phyloP scores from a whole-genome alignment of 192 early-diverging fungal genomes.

The Gaertneriomyces semiglobifer region DNA sequence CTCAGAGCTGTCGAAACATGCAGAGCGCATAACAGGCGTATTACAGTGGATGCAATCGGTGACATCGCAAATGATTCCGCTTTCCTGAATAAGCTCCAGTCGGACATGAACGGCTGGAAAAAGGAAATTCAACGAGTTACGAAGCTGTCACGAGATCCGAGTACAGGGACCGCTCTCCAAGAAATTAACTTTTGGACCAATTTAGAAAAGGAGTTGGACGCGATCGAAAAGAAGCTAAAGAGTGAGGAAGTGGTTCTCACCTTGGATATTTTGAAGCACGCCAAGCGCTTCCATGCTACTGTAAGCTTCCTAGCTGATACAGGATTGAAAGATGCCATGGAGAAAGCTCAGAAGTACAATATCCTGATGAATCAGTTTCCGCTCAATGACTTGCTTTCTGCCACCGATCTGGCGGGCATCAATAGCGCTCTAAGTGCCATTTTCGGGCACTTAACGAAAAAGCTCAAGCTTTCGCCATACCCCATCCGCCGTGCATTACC shows the following conservation, averaged over 20 bases:
- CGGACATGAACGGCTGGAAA: slow-evolving; percentile 97
- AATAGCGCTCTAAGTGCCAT: slow-evolving; percentile 72
- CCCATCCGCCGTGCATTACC: slow-evolving; percentile 83
- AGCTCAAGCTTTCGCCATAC: slow-evolving; percentile 81
- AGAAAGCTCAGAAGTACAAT: slow-evolving; percentile 91
- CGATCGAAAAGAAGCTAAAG: slow-evolving; percentile 93
- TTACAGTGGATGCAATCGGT: slow-evolving; percentile 70
- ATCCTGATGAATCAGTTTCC: slow-evolving; percentile 99
- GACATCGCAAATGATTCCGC: slow-evolving; percentile 72
- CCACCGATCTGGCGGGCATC: slow-evolving; percentile 86
- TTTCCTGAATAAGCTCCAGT: slow-evolving; percentile 91
- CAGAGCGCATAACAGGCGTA: slow-evolving; percentile 58
- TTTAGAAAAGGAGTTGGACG: slow-evolving; percentile 90
- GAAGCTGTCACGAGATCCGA: slow-evolving; percentile 86
- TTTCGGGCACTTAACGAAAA: slow-evolving; percentile 96
- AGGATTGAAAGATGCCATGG: slow-evolving; percentile 90
- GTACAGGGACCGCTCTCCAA: slow-evolving; percentile 87
- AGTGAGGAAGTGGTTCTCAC: slow-evolving; percentile 79
- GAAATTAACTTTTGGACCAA: slow-evolving; percentile 99
- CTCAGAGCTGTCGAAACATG: slow-evolving; percentile 48
- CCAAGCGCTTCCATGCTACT: slow-evolving; percentile 98
- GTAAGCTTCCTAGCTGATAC: slow-evolving; percentile 97
- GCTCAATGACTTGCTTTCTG: slow-evolving; percentile 90
- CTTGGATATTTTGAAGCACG: slow-evolving; percentile 89
- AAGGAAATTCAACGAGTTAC: slow-evolving; percentile 99